These are phyloP conservation scores for Crithidia expoeki DNA, from an alignment of 208 protist species.

Conservation along the genomic window DNA sequence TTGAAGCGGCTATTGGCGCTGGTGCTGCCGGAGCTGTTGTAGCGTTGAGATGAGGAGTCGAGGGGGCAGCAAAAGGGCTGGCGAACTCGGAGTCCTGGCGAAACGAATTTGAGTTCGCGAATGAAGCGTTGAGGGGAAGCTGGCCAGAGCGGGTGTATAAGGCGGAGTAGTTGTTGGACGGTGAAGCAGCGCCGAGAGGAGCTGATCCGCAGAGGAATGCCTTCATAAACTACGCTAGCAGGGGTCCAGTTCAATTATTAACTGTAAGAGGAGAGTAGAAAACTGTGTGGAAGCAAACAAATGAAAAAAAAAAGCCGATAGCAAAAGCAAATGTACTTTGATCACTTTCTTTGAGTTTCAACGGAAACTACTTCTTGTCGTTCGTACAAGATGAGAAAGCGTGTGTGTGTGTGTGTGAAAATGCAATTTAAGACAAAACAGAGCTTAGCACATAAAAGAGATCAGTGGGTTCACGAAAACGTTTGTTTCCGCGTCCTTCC, in stretches of 20 bases:
- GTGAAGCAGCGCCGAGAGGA: neutral
- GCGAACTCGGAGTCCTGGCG: neutral
- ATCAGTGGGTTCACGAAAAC: too few relatives aligned
- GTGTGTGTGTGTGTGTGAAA: neutral
- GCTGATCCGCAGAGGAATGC: conserved; percentile 14
- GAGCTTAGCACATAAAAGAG: too few relatives aligned
- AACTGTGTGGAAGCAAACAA: too few relatives aligned
- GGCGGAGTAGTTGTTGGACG: conserved; percentile 9
- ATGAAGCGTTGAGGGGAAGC: conserved; percentile 10
- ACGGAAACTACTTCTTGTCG: too few relatives aligned
- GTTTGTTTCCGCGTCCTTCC: too few relatives aligned
- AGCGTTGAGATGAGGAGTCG: neutral
- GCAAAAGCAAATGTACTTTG: neutral
- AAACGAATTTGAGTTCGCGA: conserved; percentile 7
- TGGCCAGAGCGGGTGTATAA: conserved; percentile 1
- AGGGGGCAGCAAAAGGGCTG: neutral
- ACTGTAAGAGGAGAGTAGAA: neutral
- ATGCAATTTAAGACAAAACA: too few relatives aligned
- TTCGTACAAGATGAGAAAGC: neutral
- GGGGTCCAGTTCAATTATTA: neutral
- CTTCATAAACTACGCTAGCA: conserved; percentile 19
- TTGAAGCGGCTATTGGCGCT: too few relatives aligned
- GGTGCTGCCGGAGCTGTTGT: neutral
- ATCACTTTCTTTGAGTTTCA: neutral
- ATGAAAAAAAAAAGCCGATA: neutral